Base-by-base conservation (phyloP, 179 eudicot genomes). In the Actinidia polygama region DNA sequence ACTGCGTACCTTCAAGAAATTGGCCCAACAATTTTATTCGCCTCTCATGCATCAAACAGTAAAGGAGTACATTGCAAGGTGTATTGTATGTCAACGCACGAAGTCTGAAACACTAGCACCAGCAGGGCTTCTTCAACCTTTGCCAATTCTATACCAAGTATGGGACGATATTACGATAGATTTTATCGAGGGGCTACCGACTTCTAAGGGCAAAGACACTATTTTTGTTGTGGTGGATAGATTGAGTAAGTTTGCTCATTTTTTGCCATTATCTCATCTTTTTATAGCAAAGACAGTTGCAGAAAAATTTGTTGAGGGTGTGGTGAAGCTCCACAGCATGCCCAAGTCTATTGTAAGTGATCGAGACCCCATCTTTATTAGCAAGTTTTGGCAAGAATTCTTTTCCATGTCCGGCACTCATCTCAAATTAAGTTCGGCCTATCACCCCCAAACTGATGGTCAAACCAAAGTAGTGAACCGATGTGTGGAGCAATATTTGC, bases 121-220 rank as follows among this genome's bases (percentile, higher is more conserved):
- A n/a, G 19, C 3, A 2, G 54, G 69, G 3, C 9, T 58, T 19
- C 10, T 77, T 8, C 53, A 74, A 10, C 72, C 71, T 7, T 3
- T 66, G 5, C 11, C 15, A 26, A 36, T 71, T 23, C 21, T 69
- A 6, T 2, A 16, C 3, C 6, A 1, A 47, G 8, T 47, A 1
- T 61, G 80, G 80, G 3, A 30, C 10, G 55, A 78, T 5, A 61
- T 78, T 6, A 44, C 19, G 1, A 78, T 78, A 57, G 80, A 78
- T 78, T 78, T 18, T 7, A 62, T 78, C n/a, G 23, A 59, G 7
- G 80, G 69, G 1, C 15, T 77, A 0, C 68, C 68, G 1, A 77
- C 3, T 6, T 58, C 69, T 7, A 12, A 77, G 6, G 80, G 72
- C 0, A 67, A 67, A 5, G 36, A 46, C 2, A 47, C n/a, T 2